Evolutionary conservation across 1,284 basidiomycete genomes (phyloP).

Genomic region (Schizopora paradoxa): DNA sequence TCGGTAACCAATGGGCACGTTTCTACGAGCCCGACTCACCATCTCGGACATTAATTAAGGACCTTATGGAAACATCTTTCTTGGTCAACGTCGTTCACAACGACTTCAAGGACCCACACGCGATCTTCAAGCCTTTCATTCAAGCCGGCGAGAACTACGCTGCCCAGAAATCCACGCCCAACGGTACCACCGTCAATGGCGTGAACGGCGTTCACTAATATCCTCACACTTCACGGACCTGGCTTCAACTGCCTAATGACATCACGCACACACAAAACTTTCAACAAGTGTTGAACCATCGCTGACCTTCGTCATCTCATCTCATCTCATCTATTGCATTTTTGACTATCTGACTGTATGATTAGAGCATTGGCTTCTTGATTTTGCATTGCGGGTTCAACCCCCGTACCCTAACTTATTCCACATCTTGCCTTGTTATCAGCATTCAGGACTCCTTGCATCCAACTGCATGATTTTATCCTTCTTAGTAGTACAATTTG

Average conservation of each 20-base stretch:
- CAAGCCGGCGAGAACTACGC: constrained; percentile 62
- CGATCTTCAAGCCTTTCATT: constrained; percentile 87
- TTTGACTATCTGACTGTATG: constrained; percentile 8
- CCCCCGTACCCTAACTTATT: constrained; percentile 47
- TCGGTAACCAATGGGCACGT: constrained; percentile 91
- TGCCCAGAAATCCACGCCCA: constrained; percentile 25
- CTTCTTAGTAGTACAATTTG: no score
- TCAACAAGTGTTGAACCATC: neutral
- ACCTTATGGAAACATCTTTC: constrained; percentile 78
- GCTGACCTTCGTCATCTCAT: neutral
- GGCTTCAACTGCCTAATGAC: constrained; percentile 9
- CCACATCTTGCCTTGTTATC: constrained; percentile 6
- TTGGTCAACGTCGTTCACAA: constrained; percentile 98
- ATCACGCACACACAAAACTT: neutral
- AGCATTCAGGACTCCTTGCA: constrained; percentile 21
- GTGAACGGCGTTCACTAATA: constrained; percentile 20
- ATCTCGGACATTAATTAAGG: constrained; percentile 71
- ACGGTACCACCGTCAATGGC: constrained; percentile 30
- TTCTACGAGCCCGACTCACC: constrained; percentile 79
- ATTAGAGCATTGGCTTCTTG: constrained; percentile 13
- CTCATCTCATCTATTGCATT: neutral
- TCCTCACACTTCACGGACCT: no score
- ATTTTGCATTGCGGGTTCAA: constrained; percentile 58
- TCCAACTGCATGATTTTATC: constrained; percentile 17
- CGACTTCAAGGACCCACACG: constrained; percentile 81